Evolutionary conservation across 2,329 filamentous ascomycete genomes (phyloP), one percentile per base, ranked within the genome.

Genomic region (Penicillium carneum): DNA sequence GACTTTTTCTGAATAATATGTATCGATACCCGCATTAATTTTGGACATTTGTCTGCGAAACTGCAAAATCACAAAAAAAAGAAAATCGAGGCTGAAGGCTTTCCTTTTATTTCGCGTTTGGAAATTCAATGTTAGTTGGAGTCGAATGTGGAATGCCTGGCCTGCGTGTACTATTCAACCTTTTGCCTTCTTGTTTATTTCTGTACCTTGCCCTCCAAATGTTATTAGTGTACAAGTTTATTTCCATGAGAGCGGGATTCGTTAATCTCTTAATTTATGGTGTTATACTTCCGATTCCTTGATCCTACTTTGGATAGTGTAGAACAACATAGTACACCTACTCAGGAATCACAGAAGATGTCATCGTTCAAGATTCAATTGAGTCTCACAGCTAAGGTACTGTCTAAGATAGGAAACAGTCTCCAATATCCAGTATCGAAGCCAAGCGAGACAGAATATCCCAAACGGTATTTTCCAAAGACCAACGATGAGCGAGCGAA

Each of bases 21-120:
- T 68, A 70, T 64, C 62, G 65, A 70, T 70, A 69, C 68, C 68
- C 68, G 51, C 57, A 56, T 49, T 43, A 60, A 57, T 14, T 23
- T 20, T 41, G 51, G 45, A 60, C 18, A 20, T 29, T 49, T 49
- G 57, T 59, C 50, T 51, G 51, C 8, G 34, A 55, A 51, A 33
- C 8, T 56, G 56, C 56, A 59, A 59, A 45, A 38, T 31, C 14
- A 48, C 6, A n/a, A 20, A 36, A 16, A 38, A 49, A 41, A 41
- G 8, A 43, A 46, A 36, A 36, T 14, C 5, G 41, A 33, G 49
- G 34, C 33, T 8, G 6, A 34, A 12, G 42, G 52, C 33, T 29
- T 48, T 3, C 41, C 8, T 3, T 20, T 29, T 12, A 29, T 36
- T 47, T 38, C 26, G 20, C 29, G 20, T 33, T 38, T 29, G 31